Evolutionary conservation across 352 stramenopile species (phyloP), one percentile per base, ranked within the genome.

Genomic region (Pythium brachiatum): DNA sequence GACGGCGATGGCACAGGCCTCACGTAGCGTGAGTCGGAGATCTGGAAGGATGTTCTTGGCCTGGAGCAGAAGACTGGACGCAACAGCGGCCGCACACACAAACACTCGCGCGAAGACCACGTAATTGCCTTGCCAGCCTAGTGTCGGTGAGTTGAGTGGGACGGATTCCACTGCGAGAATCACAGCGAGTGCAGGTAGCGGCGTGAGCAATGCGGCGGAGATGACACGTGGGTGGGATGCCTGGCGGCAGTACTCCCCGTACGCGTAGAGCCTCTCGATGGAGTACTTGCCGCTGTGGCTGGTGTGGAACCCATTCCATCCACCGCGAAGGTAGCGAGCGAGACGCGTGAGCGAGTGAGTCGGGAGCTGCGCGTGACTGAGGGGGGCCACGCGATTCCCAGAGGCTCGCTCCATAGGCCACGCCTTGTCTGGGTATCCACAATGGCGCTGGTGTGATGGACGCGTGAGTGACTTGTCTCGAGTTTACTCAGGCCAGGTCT

Each of bases 1-100:
- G 29, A 34, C 9, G 5, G 29, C n/a, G n/a, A n/a, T 34, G 29
- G 29, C 29, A 43, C 53, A 18, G n/a, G 12, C 11, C 34, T 56
- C 34, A 16, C 20, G 11, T 23, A 12, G 8, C 2, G 46, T 31
- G 0, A 64, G 18, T 3, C n/a, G 25, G 4, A 64, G 46, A 2
- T 64, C 32, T 26, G 57, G 47, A 13, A 64, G 31, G 6, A 64
- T 57, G 46, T 64, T 48, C 18, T 52, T 36, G 1, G 32, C 46
- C 16, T 57, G 57, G 5, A 43, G 23, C 23, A 34, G 8, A 20
- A 34, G 29, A 9, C 29, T 34, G 5, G 29, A 5, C 5, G 29
- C 29, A 34, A 34, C n/a, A 34, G 29, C 5, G 9, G 29, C 29
- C 5, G 29, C 29, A 11, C 29, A 9, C 9, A 9, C 29, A 9